Base-by-base conservation (phyloP, 1,139 yeast genomes). In the Arxiozyma heterogenica region DNA sequence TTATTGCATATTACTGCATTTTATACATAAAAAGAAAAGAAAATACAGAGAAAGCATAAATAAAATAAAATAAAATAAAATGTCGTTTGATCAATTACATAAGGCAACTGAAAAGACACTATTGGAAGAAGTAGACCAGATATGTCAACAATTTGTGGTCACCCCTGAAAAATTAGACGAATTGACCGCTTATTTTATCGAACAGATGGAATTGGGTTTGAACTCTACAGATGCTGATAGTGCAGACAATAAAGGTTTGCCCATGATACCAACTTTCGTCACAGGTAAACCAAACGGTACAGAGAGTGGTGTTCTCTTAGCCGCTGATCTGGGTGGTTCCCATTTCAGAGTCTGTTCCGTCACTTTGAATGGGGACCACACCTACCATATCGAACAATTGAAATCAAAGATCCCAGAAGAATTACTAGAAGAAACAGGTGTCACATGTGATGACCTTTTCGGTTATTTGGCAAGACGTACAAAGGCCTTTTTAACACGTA, bases 261-360 rank as follows among this genome's bases (percentile, higher is more conserved):
- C 96, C 41, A 89, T 89, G 96, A 86, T 89, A 61, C 96, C 96
- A 41, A 79, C 95, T 1, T 89, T 71, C 66, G 95, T 90, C 38
- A 86, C 95, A 7, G 76, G 79, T 15, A 77, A 88, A 53, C 97
- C 98, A 25, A 77, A 78, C 46, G 98, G 98, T 50, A 76, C 77
- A 49, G 98, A 91, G 67, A 76, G 73, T 52, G 97, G 97, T 23
- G 73, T 84, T 51, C 80, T 75, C 58, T 75, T 88, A 54, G 96
- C 96, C 51, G 93, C 89, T 20, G 95, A 87, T 66, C 76, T 88
- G 53, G 96, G 96, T 59, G 95, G 95, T 51, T 86, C 95, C 53
- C 87, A 89, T 68, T 84, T 91, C 70, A 77, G 97, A 64, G 95
- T 90, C 42, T 89, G 96, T 67, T 88, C 96, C 3, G 87, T 90